Evolutionary conservation across 371 early-diverging fungal species (phyloP).

Genomic region (Actinomortierella ambigua): DNA sequence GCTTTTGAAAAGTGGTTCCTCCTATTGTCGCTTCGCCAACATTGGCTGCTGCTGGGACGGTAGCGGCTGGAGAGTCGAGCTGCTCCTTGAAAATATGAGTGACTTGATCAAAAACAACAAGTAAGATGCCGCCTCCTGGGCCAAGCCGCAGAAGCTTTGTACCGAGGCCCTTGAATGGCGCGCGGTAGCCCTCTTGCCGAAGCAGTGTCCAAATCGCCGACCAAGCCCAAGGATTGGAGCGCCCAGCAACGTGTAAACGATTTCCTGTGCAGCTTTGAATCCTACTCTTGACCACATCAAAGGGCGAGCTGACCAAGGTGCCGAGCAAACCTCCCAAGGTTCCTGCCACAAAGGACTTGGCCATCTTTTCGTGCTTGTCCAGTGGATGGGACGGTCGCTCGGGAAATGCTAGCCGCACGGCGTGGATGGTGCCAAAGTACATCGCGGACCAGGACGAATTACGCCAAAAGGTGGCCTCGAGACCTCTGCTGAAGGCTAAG

Average conservation of each 20-base stretch:
- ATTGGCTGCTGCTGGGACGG: too few relatives aligned
- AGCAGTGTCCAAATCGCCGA: too few relatives aligned
- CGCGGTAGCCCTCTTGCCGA: too few relatives aligned
- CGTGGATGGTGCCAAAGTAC: constrained; percentile 85
- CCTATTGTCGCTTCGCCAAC: too few relatives aligned
- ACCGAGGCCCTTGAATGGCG: constrained; percentile 71
- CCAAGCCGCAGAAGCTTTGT: constrained; percentile 95
- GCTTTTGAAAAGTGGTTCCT: too few relatives aligned
- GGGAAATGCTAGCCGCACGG: constrained; percentile 71
- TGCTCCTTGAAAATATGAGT: too few relatives aligned
- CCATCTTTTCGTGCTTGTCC: constrained; percentile 72
- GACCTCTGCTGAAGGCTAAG: constrained; percentile 82
- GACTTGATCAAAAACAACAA: constrained; percentile 90
- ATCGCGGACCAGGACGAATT: constrained; percentile 90
- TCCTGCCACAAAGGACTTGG: constrained; percentile 88
- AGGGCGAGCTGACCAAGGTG: constrained; percentile 89
- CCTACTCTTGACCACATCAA: constrained; percentile 95
- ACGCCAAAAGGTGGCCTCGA: constrained; percentile 92
- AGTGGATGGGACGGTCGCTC: constrained; percentile 45
- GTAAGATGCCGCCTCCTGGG: constrained; percentile 82
- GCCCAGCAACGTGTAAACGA: too few relatives aligned
- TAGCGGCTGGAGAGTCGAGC: too few relatives aligned
- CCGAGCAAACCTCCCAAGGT: constrained; percentile 92
- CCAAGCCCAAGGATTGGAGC: too few relatives aligned
- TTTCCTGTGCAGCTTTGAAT: constrained; percentile 65